These are phyloP conservation scores for Aspergillus brasiliensis DNA, from an alignment of 2,329 filamentous ascomycete species.

Conservation along the genomic window DNA sequence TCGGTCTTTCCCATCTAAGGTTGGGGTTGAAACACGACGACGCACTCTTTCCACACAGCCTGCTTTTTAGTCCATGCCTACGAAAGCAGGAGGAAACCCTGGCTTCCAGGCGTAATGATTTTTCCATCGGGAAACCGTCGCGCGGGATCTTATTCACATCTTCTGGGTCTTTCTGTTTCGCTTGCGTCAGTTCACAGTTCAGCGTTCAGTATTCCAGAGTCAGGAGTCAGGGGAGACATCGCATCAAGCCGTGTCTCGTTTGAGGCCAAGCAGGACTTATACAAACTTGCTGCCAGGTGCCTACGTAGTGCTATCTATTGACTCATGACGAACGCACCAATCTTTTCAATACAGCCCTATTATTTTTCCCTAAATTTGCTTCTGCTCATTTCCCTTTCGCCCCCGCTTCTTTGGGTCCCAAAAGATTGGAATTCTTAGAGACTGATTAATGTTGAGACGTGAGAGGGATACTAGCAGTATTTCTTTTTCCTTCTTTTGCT, in stretches of 20 bases:
- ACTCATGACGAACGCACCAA: neutral
- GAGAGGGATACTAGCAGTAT: no score
- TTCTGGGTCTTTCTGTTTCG: no score
- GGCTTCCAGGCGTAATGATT: neutral
- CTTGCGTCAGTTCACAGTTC: no score
- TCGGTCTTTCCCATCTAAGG: constrained; percentile 11
- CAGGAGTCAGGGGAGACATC: neutral
- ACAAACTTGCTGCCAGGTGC: neutral
- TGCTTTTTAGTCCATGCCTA: neutral
- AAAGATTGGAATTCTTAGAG: neutral
- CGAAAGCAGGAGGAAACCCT: neutral
- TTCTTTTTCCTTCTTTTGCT: no score
- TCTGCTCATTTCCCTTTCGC: neutral
- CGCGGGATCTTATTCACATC: neutral
- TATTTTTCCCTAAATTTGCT: neutral
- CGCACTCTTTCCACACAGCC: neutral
- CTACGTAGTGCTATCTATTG: neutral
- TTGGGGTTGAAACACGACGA: constrained; percentile 1
- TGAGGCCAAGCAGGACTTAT: neutral
- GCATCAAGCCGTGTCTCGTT: neutral
- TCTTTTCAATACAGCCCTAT: neutral
- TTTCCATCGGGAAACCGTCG: neutral
- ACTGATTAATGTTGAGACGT: no score
- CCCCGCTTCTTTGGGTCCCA: neutral
- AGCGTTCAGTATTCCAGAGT: neutral